phyloP scores from a whole-genome alignment of 305 asterid genomes.

The Petunia hybrid region DNA sequence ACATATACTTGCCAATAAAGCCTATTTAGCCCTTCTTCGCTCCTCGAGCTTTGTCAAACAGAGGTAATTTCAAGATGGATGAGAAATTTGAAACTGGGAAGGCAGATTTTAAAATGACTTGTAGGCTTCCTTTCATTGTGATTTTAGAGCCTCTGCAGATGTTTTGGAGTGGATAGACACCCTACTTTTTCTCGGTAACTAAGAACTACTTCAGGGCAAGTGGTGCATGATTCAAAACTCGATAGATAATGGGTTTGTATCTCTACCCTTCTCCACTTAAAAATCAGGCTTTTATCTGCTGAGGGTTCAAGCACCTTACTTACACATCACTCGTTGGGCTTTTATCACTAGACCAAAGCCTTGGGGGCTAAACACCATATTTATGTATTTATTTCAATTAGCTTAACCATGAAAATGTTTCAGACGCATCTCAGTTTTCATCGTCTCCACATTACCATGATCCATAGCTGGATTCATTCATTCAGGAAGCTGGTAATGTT shows the following conservation, averaged over 20 bases:
- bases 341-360: too few species aligned
- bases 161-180: slow-evolving; percentile 11
- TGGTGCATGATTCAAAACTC: too few species aligned
- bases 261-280: too few species aligned
- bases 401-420: neutral
- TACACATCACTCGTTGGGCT: too few species aligned
- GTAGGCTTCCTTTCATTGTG: slow-evolving; percentile 1
- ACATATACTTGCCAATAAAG: neutral
- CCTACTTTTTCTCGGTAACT: neutral
- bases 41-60: slow-evolving; percentile 5
- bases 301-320: too few species aligned
- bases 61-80: slow-evolving; percentile 25
- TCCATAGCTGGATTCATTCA: neutral
- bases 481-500: neutral
- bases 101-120: neutral
- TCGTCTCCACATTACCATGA: neutral
- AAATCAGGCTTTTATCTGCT: too few species aligned
- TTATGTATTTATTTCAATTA: neutral
- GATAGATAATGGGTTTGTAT: too few species aligned
- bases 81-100: neutral
- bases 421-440: neutral
- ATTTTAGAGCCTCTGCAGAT: neutral
- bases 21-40: neutral
- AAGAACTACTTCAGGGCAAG: too few species aligned
- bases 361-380: neutral